Evolutionary conservation across 106 monocot genomes (phyloP).

Genomic region (Ottelia alismoides): DNA sequence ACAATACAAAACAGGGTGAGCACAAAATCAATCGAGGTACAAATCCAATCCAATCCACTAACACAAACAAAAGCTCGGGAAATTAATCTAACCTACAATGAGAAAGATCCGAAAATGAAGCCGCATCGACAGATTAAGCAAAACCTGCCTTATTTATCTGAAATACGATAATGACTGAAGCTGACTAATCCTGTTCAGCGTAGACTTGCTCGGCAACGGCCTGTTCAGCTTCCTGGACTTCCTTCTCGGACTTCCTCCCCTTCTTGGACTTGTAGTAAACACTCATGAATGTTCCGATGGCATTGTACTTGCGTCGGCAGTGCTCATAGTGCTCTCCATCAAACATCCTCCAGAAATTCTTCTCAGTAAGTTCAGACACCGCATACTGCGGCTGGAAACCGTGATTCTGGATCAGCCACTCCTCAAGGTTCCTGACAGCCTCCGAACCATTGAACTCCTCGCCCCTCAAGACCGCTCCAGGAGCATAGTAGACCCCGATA

Average conservation of each 20-base stretch:
- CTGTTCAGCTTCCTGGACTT: constrained; percentile 45
- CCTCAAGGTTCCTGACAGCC: constrained; percentile 23
- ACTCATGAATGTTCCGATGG: constrained; percentile 46
- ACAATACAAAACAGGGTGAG: too few species aligned
- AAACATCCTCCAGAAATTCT: constrained; percentile 68
- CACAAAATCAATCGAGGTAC: too few species aligned
- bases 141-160: too few species aligned
- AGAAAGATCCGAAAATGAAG: too few species aligned
- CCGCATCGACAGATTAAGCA: too few species aligned
- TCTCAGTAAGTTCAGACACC: constrained; percentile 47
- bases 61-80: too few species aligned
- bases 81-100: too few species aligned
- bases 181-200: too few species aligned
- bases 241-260: constrained; percentile 55
- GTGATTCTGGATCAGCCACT: constrained; percentile 45
- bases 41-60: too few species aligned
- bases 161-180: too few species aligned
- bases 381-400: too few species aligned
- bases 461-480: constrained; percentile 32
- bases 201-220: constrained; percentile 31
- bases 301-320: constrained; percentile 34
- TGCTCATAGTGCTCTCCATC: constrained; percentile 34
- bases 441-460: constrained; percentile 33
- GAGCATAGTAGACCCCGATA: too few species aligned
- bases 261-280: constrained; percentile 59